Percentiles rank a stretch among this genome's conserved stretches.
These are phyloP conservation scores for Phoenix roebelenii DNA, from an alignment of 176 grass and related monocot species.

Conservation along the genomic window DNA sequence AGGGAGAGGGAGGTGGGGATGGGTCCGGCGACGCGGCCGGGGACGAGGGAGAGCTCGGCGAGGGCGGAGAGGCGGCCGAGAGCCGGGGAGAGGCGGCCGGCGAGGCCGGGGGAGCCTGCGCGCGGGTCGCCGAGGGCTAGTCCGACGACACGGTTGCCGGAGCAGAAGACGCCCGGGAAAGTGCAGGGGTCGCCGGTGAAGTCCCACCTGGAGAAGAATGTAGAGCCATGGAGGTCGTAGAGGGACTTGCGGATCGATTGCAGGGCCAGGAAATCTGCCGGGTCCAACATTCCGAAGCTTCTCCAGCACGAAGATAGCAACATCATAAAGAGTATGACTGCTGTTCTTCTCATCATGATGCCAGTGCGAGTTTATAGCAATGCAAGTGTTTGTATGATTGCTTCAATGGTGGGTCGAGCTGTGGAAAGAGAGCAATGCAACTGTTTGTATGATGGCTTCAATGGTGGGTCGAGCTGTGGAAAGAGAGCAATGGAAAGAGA, in stretches of 20 bases:
- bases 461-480: no score
- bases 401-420: no score
- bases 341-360: no score
- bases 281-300: conserved; percentile 40
- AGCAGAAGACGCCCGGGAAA: conserved; percentile 53
- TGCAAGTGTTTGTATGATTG: no score
- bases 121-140: conserved; percentile 68
- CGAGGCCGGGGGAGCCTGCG: conserved; percentile 45
- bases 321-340: no score
- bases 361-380: no score
- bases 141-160: conserved; percentile 30
- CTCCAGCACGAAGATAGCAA: neutral
- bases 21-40: conserved; percentile 35
- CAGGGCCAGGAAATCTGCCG: conserved; percentile 57
- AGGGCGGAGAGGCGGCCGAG: conserved; percentile 36
- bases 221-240: conserved; percentile 36
- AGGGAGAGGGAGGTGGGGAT: conserved; percentile 27
- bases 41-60: conserved; percentile 53
- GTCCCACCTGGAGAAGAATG: conserved; percentile 69
- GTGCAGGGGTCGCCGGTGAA: conserved; percentile 68
- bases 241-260: conserved; percentile 37
- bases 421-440: no score
- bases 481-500: no score
- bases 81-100: conserved; percentile 27
- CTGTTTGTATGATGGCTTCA: no score